These are phyloP conservation scores for Fusarium nygamai DNA, from an alignment of 2,329 filamentous ascomycete species.

Conservation along the genomic window DNA sequence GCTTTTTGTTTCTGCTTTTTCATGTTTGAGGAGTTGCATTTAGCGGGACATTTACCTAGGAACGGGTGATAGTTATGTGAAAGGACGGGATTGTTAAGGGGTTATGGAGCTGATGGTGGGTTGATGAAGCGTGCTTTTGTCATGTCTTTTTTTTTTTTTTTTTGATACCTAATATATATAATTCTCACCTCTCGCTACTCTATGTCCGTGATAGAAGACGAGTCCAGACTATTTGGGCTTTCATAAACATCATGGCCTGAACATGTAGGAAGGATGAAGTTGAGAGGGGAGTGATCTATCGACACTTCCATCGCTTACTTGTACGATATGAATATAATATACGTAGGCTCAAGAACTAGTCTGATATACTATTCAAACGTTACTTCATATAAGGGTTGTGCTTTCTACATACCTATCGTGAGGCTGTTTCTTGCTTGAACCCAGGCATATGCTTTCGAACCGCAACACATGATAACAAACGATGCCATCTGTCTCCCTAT, in stretches of 20 bases:
- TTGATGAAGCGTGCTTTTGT: conserved; percentile 11
- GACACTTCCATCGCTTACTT: background rate
- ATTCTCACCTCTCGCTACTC: conserved; percentile 25
- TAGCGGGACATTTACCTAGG: conserved; percentile 11
- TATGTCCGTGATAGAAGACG: too few species aligned
- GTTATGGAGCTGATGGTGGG: conserved; percentile 9
- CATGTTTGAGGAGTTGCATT: conserved; percentile 23
- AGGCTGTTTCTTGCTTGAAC: background rate
- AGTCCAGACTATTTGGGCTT: background rate
- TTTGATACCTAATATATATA: conserved; percentile 34
- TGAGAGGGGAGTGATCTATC: background rate
- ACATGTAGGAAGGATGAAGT: background rate
- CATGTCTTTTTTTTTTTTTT: conserved; percentile 21
- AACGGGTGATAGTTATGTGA: background rate
- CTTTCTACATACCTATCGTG: too few species aligned
- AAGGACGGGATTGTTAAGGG: background rate
- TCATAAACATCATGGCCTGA: background rate
- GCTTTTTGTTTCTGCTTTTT: background rate
- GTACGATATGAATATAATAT: too few species aligned
- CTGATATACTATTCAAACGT: background rate
- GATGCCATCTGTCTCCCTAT: background rate
- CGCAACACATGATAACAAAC: background rate
- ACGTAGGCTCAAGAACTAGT: background rate
- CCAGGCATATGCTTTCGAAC: background rate
- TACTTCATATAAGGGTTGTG: background rate